These are phyloP conservation scores for Eutrema salsugineum DNA, from an alignment of 441 rosid species.

Conservation along the genomic window DNA sequence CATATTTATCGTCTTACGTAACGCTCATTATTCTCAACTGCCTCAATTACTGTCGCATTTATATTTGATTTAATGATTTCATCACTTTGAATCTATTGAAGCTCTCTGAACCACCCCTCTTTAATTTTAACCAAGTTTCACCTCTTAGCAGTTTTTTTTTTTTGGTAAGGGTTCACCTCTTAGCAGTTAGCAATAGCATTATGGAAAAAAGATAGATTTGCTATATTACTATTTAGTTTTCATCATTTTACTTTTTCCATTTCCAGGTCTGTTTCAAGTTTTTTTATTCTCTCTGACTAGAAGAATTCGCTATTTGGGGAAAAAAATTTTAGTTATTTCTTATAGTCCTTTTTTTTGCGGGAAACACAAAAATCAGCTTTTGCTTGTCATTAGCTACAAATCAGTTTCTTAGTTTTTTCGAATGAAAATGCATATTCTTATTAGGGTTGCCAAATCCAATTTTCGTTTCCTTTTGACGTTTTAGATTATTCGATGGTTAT, in stretches of 20 bases:
- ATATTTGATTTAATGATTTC: slow-evolving; percentile 61
- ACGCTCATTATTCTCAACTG: slow-evolving; percentile 83
- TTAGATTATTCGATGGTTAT: neutral
- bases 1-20: slow-evolving; percentile 59
- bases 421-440: neutral
- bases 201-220: neutral
- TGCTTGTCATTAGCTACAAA: neutral
- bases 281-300: neutral
- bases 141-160: too few relatives aligned
- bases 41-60: slow-evolving; percentile 92
- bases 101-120: slow-evolving; percentile 28
- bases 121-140: slow-evolving; percentile 26
- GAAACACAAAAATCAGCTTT: neutral
- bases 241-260: neutral
- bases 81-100: slow-evolving; percentile 50
- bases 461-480: neutral
- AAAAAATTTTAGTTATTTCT: neutral
- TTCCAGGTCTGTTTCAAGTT: neutral
- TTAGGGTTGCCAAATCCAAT: neutral
- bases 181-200: neutral
- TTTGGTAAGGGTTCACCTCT: too few relatives aligned
- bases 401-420: neutral
- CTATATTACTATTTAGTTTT: neutral
- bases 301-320: neutral
- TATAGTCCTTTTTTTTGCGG: neutral